Conservation (phyloP, 1,139 yeast genomes). For the Kurtzmaniella quercitrusa region DNA sequence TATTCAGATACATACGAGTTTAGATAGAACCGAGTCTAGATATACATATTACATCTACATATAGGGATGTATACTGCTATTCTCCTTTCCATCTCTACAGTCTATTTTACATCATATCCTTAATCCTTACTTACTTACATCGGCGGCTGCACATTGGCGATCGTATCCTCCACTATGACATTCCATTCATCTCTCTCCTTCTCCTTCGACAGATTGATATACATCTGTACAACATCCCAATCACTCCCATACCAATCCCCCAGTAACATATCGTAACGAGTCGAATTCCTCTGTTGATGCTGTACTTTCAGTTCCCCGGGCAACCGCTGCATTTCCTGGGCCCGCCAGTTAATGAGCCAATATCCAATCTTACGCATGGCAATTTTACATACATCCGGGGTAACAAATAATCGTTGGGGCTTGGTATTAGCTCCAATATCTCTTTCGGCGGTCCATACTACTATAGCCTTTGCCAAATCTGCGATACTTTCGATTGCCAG, state of each 20-base stretch:
- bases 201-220: conserved; percentile 20
- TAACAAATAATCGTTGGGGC: conserved; percentile 21
- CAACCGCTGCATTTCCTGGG: conserved; percentile 13
- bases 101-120: no score
- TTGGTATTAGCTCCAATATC: background rate
- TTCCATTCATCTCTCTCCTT: conserved; percentile 20
- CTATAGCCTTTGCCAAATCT: conserved; percentile 25
- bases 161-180: conserved; percentile 34
- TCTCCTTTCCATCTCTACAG: no score
- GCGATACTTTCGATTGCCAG: conserved; percentile 25
- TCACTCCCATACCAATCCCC: conserved; percentile 49
- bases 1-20: no score
- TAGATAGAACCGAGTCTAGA: no score
- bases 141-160: conserved; percentile 37
- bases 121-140: no score
- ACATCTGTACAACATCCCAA: conserved; percentile 31
- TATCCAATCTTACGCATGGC: conserved; percentile 41
- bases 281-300: conserved; percentile 1
- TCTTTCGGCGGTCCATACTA: conserved; percentile 20
- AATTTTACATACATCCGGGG: conserved; percentile 38
- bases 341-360: conserved; percentile 47
- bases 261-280: conserved; percentile 31
- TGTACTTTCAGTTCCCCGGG: background rate
- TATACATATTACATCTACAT: no score
- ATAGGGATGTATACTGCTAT: no score